These are phyloP conservation scores for Vigna hirtella DNA, from an alignment of 306 rosid species.

Conservation along the genomic window DNA sequence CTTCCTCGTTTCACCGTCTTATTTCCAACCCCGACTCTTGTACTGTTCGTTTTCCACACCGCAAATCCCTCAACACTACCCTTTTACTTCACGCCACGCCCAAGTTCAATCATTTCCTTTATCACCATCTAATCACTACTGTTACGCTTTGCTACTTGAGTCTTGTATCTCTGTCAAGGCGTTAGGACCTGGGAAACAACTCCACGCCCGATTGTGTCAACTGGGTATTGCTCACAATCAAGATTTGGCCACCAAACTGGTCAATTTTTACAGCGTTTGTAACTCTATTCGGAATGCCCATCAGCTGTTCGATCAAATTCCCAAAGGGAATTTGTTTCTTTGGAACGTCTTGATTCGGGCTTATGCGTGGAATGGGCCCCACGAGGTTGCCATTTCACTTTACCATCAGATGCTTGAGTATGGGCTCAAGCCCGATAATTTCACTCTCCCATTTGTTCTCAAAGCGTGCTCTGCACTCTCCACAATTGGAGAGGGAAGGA, in stretches of 20 bases:
- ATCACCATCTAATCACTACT: constrained; percentile 37
- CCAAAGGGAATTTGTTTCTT: constrained; percentile 68
- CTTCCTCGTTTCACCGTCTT: constrained; percentile 31
- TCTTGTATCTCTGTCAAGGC: constrained; percentile 63
- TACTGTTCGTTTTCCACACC: constrained; percentile 46
- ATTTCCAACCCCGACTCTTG: constrained; percentile 2
- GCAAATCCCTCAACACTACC: constrained; percentile 34
- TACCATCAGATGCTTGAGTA: constrained; percentile 59
- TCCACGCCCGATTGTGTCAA: constrained; percentile 67
- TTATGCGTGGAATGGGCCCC: constrained; percentile 84
- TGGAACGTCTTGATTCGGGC: constrained; percentile 86
- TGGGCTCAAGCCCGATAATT: constrained; percentile 73
- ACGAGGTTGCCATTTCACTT: constrained; percentile 63
- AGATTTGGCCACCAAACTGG: constrained; percentile 63
- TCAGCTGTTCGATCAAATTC: constrained; percentile 65
- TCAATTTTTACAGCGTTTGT: constrained; percentile 55
- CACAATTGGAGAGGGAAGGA: constrained; percentile 67
- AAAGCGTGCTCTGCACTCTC: constrained; percentile 79
- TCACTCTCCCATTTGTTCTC: constrained; percentile 81
- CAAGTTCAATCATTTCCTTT: constrained; percentile 35
- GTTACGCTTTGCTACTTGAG: constrained; percentile 57
- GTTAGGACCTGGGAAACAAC: constrained; percentile 66
- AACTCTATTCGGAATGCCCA: constrained; percentile 62
- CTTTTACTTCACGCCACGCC: constrained; percentile 37
- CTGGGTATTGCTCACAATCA: constrained; percentile 60